Evolutionary conservation across 345 rosid genomes (phyloP), one percentile per base, ranked within the genome.

Genomic region (Pistacia integerrima): DNA sequence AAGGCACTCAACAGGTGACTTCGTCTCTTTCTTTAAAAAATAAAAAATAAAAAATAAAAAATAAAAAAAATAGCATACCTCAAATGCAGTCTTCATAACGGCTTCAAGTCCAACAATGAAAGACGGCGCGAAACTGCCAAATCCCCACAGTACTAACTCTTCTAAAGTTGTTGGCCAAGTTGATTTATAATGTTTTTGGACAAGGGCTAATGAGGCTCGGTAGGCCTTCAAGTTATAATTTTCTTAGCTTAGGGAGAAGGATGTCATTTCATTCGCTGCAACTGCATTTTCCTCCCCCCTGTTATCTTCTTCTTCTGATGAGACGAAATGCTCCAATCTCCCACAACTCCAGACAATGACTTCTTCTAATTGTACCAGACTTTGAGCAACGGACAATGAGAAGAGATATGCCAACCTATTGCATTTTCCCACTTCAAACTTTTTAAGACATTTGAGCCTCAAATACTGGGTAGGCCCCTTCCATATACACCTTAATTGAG

Each of bases 381-480:
- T 28, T 64, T 16, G 70, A 64, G 77, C 77, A 10, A 64, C 12
- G 20, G 18, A 33, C 62, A 20, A 14, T 35, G 77, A 33, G 16
- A 74, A 65, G 13, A 74, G 1, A 55, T 51, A 51, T 30, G 35
- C 18, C 52, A 74, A 61, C 64, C 30, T 12, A 3, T 30, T 0
- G 5, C 6, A 64, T 35, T 3, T 1, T 12, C 20, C 2, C 30
- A 28, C 30, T 28, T 28, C 30, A 28, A 28, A 28, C 30, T 28
- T 28, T 28, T 28, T 64, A 10, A 74, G 77, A 54, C 62, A 18
- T 9, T 35, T 8, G 10, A 74, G 64, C 64, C 63, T 74, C 33
- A 64, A 63, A n/a, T 64, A 17, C 33, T 51, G 60, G 51, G 71
- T 52, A 9, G 77, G 77, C 5, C 54, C 71, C 55, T 51, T 74